Evolutionary conservation across 2,329 filamentous ascomycete species (phyloP).

Genomic region (Botrytis tulipae): DNA sequence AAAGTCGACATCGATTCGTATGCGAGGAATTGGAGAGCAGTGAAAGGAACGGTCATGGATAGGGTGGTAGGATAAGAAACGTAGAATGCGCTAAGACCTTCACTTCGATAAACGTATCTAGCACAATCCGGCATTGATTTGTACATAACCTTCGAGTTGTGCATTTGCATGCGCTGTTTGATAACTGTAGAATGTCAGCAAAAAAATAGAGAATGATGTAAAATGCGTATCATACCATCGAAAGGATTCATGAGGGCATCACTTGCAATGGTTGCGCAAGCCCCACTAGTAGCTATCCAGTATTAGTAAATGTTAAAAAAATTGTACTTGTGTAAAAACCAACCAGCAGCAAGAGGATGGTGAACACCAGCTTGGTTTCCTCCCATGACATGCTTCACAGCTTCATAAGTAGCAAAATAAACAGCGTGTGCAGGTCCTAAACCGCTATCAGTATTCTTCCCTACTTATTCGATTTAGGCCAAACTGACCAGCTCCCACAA

Average conservation of each 20-base stretch:
- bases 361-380: slow-evolving; percentile 85
- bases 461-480: slow-evolving; percentile 6
- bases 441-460: slow-evolving; percentile 32
- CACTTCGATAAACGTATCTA: slow-evolving; percentile 78
- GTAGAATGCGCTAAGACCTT: slow-evolving; percentile 92
- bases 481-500: slow-evolving; percentile 82
- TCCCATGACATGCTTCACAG: slow-evolving; percentile 93
- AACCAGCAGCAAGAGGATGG: slow-evolving; percentile 90
- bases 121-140: slow-evolving; percentile 85
- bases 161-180: slow-evolving; percentile 99
- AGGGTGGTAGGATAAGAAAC: slow-evolving; percentile 97
- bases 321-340: slow-evolving; percentile 35
- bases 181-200: slow-evolving; percentile 63
- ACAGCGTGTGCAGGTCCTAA: slow-evolving; percentile 93
- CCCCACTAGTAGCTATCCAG: slow-evolving; percentile 77
- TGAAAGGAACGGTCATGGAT: slow-evolving; percentile 98
- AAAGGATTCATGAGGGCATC: slow-evolving; percentile 99
- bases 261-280: slow-evolving; percentile 91
- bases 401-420: slow-evolving; percentile 97
- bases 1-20: slow-evolving; percentile 95
- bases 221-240: slow-evolving; percentile 63
- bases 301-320: slow-evolving; percentile 39
- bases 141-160: slow-evolving; percentile 85
- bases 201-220: neutral
- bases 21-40: slow-evolving; percentile 92